Evolutionary conservation across 306 rosid genomes (phyloP), one percentile per base, ranked within the genome.

Genomic region (Vachellia pachyceras): DNA sequence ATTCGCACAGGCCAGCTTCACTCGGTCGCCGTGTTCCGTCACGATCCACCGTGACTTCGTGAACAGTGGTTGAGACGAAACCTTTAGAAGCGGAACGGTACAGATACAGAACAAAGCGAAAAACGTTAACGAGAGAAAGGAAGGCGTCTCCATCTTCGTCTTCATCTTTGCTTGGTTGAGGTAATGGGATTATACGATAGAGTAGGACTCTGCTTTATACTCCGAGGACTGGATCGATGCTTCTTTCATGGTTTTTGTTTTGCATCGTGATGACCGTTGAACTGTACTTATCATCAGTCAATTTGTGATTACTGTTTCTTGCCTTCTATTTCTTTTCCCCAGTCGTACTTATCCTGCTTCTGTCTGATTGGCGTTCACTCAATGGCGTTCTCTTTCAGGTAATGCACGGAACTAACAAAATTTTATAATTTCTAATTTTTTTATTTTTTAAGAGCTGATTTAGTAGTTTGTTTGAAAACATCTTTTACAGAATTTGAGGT

Each of bases 41-140:
- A 93, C 93, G 12, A 95, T 85, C 99, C 99, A 95, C 78, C 99
- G 85, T 0, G 97, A 88, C 47, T 80, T 78, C 20, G 99, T 90
- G 80, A 36, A 36, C 7, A 94, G 94, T 3, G 92, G 94, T 29
- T 69, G 52, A n/a, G 80, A 91, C 66, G 23, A 68, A n/a, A 33
- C 85, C 0, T n/a, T 52, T 1, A 79, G 44, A 35, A 76, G 42
- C 0, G 40, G 25, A 8, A 61, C n/a, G 10, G 36, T 17, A 55
- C 29, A 20, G 64, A 58, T 6, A 61, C 46, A 20, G 57, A 65
- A 23, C 63, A 76, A 11, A 60, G 69, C 55, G 35, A 79, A 49
- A 49, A 49, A 39, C 10, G 40, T 33, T 6, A 55, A 10, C 5
- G 12, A 13, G 39, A 25, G 5, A n/a, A 33, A 12, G 68, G 66